A percentile compares a stretch with the other conserved stretches of the same genome.
phyloP scores from a whole-genome alignment of 768 basidiomycete genomes.

The Termitomyces titanicus region DNA sequence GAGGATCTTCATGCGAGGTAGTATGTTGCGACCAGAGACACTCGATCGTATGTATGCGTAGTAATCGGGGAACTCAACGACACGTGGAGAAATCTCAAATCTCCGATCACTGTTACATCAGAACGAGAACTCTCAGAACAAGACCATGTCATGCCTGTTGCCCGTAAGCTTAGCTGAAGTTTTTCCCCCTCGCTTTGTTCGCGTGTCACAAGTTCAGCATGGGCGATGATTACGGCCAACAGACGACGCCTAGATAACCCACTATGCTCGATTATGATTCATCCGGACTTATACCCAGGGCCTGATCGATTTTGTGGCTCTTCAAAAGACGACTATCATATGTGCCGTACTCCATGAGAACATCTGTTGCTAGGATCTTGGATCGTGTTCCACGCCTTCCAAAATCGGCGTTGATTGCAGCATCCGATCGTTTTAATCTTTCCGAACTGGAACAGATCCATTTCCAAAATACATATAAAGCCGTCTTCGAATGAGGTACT shows the following conservation, averaged over 20 bases:
- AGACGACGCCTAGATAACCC: background rate
- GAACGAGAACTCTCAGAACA: constrained; percentile 4
- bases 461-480: constrained; percentile 12
- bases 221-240: background rate
- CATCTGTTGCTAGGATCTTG: constrained; percentile 11
- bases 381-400: constrained; percentile 7
- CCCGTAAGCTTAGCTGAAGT: constrained; percentile 4
- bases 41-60: background rate
- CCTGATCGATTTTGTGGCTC: background rate
- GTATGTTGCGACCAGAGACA: background rate
- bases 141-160: constrained; percentile 12
- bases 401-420: constrained; percentile 14
- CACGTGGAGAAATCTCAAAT: constrained; percentile 7
- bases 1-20: no score
- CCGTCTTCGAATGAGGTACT: background rate
- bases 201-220: constrained; percentile 2
- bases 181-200: background rate
- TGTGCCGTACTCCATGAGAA: constrained; percentile 9
- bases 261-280: background rate
- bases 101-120: no score
- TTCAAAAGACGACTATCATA: background rate
- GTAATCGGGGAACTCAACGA: background rate
- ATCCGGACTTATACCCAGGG: background rate
- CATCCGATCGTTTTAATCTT: constrained; percentile 17
- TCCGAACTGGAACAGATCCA: constrained; percentile 12